A percentile compares a stretch with the other conserved stretches of the same genome.
These are phyloP conservation scores for Sphaerulina vaccinii DNA, from an alignment of 2,329 filamentous ascomycete genomes.

Conservation along the genomic window DNA sequence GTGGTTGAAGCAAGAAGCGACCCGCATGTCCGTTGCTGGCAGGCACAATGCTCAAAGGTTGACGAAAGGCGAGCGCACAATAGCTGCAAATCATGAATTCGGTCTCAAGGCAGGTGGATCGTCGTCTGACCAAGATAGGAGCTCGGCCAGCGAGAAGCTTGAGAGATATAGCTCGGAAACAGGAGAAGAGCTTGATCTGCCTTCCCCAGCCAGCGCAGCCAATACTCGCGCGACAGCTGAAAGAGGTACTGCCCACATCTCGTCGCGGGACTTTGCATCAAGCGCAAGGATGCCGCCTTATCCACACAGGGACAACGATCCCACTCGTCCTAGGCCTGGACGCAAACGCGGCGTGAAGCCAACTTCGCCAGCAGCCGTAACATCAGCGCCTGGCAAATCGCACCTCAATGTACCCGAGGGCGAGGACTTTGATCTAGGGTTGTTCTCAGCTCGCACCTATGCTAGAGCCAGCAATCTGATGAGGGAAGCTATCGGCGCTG, in stretches of 20 bases:
- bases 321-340: neutral
- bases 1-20: conserved; percentile 33
- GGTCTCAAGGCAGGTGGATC: conserved; percentile 7
- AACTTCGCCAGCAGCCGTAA: no score
- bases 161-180: neutral
- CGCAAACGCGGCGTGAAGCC: neutral
- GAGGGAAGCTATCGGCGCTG: conserved; percentile 46
- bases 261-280: neutral
- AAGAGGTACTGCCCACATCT: neutral
- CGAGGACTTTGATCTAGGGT: neutral
- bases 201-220: neutral
- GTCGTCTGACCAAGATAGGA: neutral
- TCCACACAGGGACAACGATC: neutral
- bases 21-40: conserved; percentile 4
- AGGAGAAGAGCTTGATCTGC: neutral
- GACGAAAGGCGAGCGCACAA: neutral
- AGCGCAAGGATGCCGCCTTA: neutral
- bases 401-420: neutral
- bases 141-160: neutral
- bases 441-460: conserved; percentile 37
- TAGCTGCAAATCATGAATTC: conserved; percentile 23
- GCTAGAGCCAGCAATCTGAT: conserved; percentile 32
- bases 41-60: conserved; percentile 4
- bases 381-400: neutral
- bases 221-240: neutral